Base-by-base conservation (phyloP, 345 rosid genomes). In the Eutrema heterophyllum region DNA sequence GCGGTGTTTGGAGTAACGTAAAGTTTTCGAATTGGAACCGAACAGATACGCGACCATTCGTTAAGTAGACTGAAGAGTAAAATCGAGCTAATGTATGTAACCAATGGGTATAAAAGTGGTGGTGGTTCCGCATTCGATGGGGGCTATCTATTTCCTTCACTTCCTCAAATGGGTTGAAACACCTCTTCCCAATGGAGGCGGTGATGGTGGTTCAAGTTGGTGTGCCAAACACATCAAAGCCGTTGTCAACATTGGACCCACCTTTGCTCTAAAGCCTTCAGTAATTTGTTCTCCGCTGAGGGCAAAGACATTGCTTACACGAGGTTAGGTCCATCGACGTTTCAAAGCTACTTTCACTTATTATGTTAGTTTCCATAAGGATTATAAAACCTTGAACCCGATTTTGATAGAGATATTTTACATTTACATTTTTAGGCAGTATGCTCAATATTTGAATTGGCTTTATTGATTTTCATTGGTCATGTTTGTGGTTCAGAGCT, bases 101-200 rank as follows among this genome's bases (percentile, higher is more conserved):
- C 84, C 6, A 87, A 88, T 39, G 85, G 87, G 29, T 36, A 76
- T 68, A 86, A 84, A 86, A 84, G 93, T 87, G 55, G 93, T 85
- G 24, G 92, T 88, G 81, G 86, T 88, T 79, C 93, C 97, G 30
- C 96, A 92, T 81, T 88, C 90, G 24, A 88, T 85, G 96, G 92
- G 92, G 44, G 89, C 75, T 49, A 57, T 77, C 66, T 92, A 92
- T 81, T 89, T 89, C 56, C 93, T 92, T 63, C 89, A 92, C 80
- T 89, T 92, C 82, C 88, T 88, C 54, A 88, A 88, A 79, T 89
- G 93, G 97, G 89, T 92, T 39, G 92, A 89, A 84, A 59, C 83
- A 48, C 86, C 89, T 60, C 76, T 86, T 75, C 82, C 83, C 1
- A 60, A 79, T 73, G 89, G 96, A 38, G 93, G 92, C 0, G 84